Evolutionary conservation across 352 stramenopile species (phyloP).

Genomic region (Pythium volutum): DNA sequence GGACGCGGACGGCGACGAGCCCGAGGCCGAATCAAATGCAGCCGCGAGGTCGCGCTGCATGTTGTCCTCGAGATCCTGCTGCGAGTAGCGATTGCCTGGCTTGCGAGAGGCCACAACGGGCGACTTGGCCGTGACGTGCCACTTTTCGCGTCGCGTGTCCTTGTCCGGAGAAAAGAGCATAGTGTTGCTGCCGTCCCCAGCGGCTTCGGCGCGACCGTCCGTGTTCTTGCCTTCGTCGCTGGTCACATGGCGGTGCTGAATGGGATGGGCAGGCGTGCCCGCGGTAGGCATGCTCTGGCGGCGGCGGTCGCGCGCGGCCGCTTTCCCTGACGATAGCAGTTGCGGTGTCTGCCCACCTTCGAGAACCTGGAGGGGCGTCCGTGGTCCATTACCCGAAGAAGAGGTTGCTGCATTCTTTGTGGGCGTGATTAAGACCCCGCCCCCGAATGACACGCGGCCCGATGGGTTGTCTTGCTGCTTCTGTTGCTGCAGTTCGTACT

Average conservation of each 20-base stretch:
- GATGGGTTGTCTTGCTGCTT: conserved; percentile 38
- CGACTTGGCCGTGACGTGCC: conserved; percentile 61
- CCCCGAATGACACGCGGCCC: conserved; percentile 14
- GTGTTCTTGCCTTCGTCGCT: conserved; percentile 34
- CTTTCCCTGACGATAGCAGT: conserved; percentile 11
- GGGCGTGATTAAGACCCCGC: conserved; percentile 11
- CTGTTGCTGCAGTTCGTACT: conserved; percentile 62
- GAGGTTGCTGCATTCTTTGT: conserved; percentile 13
- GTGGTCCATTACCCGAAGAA: neutral
- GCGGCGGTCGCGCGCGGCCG: conserved; percentile 15
- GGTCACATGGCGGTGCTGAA: conserved; percentile 33
- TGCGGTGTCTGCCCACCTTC: conserved; percentile 20
- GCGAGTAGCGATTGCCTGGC: conserved; percentile 10
- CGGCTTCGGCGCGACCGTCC: neutral
- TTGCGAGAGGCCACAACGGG: conserved; percentile 37
- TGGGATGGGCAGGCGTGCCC: conserved; percentile 36
- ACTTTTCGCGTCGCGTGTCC: conserved; percentile 29
- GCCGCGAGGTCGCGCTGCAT: conserved; percentile 62
- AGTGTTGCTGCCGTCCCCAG: conserved; percentile 19
- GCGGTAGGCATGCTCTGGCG: conserved; percentile 47
- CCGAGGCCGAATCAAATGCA: conserved; percentile 38
- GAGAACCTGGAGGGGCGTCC: conserved; percentile 20
- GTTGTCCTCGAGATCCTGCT: conserved; percentile 49
- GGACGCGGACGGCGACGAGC: conserved; percentile 6
- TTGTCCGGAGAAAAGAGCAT: conserved; percentile 59